Evolutionary conservation across 306 rosid genomes (phyloP).

Genomic region (Inga oerstediana): DNA sequence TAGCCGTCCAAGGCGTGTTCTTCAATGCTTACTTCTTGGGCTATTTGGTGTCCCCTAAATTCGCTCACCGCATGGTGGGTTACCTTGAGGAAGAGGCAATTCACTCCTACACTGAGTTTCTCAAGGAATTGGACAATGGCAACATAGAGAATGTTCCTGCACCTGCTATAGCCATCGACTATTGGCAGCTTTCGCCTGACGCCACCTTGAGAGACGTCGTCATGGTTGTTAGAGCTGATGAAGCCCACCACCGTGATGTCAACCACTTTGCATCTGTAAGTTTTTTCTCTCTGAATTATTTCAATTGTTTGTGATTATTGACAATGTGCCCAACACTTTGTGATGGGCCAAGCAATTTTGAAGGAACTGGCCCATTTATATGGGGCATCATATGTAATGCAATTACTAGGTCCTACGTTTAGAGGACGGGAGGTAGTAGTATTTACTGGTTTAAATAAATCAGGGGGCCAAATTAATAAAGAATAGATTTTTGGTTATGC

Average conservation of each 20-base stretch:
- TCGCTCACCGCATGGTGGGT: conserved; percentile 85
- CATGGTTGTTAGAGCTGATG: conserved; percentile 71
- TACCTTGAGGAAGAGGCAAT: conserved; percentile 86
- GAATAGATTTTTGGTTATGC: background rate
- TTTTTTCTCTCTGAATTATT: background rate
- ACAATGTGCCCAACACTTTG: background rate
- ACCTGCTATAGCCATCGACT: conserved; percentile 78
- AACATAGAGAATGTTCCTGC: conserved; percentile 73
- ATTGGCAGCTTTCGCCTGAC: conserved; percentile 66
- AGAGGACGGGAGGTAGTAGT: too few species aligned
- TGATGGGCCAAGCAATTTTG: background rate
- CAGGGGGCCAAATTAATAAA: too few species aligned
- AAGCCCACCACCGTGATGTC: conserved; percentile 85
- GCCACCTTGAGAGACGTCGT: conserved; percentile 70
- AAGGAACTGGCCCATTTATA: background rate
- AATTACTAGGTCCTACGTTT: too few species aligned
- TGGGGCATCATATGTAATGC: too few species aligned
- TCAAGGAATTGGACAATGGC: conserved; percentile 71
- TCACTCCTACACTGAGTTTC: conserved; percentile 79
- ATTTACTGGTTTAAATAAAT: background rate
- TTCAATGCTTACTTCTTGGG: conserved; percentile 77
- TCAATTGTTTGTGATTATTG: background rate
- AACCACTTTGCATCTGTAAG: conserved; percentile 82
- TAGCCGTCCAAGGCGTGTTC: conserved; percentile 75
- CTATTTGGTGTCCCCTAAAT: conserved; percentile 68